A percentile compares a stretch with the other conserved stretches of the same genome.
phyloP scores from a whole-genome alignment of 768 basidiomycete genomes.

The Calocybe gangraenosa region DNA sequence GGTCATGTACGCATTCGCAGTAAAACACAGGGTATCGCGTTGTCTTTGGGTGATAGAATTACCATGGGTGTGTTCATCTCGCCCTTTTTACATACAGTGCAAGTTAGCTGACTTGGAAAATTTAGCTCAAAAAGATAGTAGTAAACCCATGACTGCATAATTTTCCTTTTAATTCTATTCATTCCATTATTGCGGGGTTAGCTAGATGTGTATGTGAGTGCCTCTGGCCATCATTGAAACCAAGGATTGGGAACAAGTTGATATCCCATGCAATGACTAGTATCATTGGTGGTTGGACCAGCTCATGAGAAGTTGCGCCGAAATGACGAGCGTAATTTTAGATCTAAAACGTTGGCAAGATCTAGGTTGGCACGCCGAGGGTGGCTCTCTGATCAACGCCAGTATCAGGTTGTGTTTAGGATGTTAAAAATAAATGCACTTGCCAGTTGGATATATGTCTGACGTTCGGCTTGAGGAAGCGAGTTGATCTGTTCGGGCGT shows the following conservation, averaged over 20 bases:
- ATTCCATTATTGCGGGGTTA: conserved; percentile 6
- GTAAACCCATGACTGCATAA: conserved; percentile 32
- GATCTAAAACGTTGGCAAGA: too few relatives aligned
- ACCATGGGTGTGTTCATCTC: conserved; percentile 45
- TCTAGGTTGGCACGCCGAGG: conserved; percentile 31
- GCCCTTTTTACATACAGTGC: background rate
- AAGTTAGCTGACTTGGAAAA: conserved; percentile 1
- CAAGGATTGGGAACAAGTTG: too few relatives aligned
- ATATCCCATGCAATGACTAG: too few relatives aligned
- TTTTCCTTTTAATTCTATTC: conserved; percentile 1
- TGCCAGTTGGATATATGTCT: conserved; percentile 81
- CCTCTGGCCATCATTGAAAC: too few relatives aligned
- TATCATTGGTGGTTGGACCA: too few relatives aligned
- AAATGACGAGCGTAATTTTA: too few relatives aligned
- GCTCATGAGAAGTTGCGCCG: too few relatives aligned
- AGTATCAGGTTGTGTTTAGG: background rate
- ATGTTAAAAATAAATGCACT: conserved; percentile 25
- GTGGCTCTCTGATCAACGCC: conserved; percentile 29
- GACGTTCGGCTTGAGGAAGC: conserved; percentile 68
- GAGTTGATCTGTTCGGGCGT: conserved; percentile 79
- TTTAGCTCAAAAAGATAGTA: conserved; percentile 39
- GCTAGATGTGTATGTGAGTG: conserved; percentile 6
- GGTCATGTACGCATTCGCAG: conserved; percentile 96
- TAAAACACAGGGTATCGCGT: conserved; percentile 96
- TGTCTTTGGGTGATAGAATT: conserved; percentile 89